Evolutionary conservation across 345 rosid species (phyloP), one percentile per base, ranked within the genome.

Genomic region (Syzygium jambos): DNA sequence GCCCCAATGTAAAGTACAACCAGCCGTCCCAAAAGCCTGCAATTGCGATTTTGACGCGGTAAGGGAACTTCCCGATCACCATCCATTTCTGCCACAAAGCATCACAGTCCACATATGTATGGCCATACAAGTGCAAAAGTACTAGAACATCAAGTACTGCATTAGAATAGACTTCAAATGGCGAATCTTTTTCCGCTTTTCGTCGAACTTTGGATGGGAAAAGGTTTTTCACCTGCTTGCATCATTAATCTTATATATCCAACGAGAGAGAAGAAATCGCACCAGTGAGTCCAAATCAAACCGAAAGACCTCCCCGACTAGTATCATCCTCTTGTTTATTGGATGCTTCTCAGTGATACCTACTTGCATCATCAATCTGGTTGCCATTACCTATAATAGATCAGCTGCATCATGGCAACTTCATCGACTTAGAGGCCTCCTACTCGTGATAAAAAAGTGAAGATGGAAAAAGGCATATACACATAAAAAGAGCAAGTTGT

Each of bases 291-390:
- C 95, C 46, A 97, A 88, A 88, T 92, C 88, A 78, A 97, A 95
- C 85, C 88, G 92, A 90, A 97, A 96, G 56, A 94, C 92, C 92
- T 97, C 98, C 77, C 97, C 99, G 15, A 94, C 95, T 59, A 96
- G 91, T 19, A 93, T 93, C 95, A 97, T 94, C 90, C 95, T 93
- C 86, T 94, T 94, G 87, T 93, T 96, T 85, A 92, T 89, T 0
- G 98, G 98, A 88, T 97, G 98, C 93, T 95, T 94, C 89, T 95
- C 98, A 1, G 97, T 93, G 15, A 96, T 95, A 46, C 98, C 99
- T 77, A 38, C 41, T 38, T 38, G 41, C 41, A 38, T 38, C 41
- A 38, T 38, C 41, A 38, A 38, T 38, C 41, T 38, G 41, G 41
- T 38, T 38, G 41, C 41, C 41, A 38, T 38, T 38, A 38, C 4